Conservation (phyloP, 371 early-diverging fungal genomes). For the Coemansia sp. region DNA sequence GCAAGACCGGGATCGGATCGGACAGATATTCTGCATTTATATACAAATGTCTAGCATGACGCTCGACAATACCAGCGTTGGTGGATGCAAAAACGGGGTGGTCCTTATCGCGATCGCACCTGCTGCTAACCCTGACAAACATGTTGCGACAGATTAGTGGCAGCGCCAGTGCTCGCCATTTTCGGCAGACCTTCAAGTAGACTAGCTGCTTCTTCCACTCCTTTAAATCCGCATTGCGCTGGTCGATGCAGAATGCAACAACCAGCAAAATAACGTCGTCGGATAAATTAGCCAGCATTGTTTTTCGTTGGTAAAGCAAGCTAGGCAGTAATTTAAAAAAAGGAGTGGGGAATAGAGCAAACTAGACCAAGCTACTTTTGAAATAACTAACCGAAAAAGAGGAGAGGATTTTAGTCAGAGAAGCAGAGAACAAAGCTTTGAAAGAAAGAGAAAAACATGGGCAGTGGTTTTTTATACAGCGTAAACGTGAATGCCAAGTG, state of each 20-base stretch:
- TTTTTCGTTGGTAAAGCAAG: not conserved
- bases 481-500: too few species aligned
- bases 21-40: not conserved
- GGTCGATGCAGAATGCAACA: not conserved
- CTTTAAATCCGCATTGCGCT: not conserved
- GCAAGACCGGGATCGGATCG: not conserved
- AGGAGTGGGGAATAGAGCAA: too few species aligned
- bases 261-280: conserved; percentile 4
- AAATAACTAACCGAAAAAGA: too few species aligned
- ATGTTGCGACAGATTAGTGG: not conserved
- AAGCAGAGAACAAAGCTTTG: too few species aligned
- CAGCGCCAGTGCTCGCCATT: conserved; percentile 1
- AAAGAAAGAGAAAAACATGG: too few species aligned
- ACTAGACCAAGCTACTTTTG: too few species aligned
- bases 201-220: conserved; percentile 4
- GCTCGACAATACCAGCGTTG: not conserved
- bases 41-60: not conserved
- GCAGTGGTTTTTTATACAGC: too few species aligned
- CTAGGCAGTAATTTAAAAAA: not conserved
- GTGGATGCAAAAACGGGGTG: not conserved
- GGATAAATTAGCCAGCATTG: not conserved
- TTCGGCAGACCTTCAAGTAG: conserved; percentile 2
- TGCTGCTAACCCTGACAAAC: not conserved
- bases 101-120: too few species aligned
- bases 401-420: too few species aligned